phyloP scores from a whole-genome alignment of 2,329 filamentous ascomycete species.

The Polytolypa hystricis region DNA sequence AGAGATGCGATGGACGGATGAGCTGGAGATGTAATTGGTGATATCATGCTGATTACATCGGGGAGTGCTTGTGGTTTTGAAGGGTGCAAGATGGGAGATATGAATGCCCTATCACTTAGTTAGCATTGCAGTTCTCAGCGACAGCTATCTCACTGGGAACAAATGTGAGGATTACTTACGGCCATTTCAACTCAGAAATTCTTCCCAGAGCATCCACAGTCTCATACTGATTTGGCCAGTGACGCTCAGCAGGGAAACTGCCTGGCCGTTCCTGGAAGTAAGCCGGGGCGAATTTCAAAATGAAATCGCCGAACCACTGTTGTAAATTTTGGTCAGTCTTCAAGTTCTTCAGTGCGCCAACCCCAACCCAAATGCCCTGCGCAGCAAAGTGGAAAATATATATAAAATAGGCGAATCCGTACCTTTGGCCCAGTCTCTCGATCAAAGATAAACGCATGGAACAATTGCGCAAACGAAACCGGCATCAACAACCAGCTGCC shows the following conservation, averaged over 20 bases:
- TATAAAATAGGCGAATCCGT: too few relatives aligned
- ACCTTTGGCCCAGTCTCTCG: slow-evolving; percentile 59
- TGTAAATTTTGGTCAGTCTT: background rate
- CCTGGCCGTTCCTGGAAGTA: slow-evolving; percentile 67
- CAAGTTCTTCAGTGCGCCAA: too few relatives aligned
- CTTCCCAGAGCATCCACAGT: slow-evolving; percentile 71
- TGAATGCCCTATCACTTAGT: slow-evolving; percentile 49
- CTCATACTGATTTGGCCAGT: slow-evolving; percentile 65
- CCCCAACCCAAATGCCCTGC: too few relatives aligned
- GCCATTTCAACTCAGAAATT: slow-evolving; percentile 76
- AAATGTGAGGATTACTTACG: too few relatives aligned
- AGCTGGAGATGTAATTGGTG: slow-evolving; percentile 69
- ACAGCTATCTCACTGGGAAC: slow-evolving; percentile 3
- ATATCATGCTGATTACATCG: slow-evolving; percentile 55
- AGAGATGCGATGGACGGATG: slow-evolving; percentile 78
- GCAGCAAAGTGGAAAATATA: too few relatives aligned
- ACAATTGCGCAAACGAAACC: slow-evolving; percentile 61
- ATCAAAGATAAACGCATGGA: slow-evolving; percentile 68
- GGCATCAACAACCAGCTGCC: slow-evolving; percentile 76
- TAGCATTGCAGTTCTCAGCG: slow-evolving; percentile 4
- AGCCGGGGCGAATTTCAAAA: slow-evolving; percentile 57
- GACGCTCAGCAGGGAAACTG: slow-evolving; percentile 52
- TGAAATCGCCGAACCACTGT: slow-evolving; percentile 52
- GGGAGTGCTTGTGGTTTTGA: slow-evolving; percentile 47
- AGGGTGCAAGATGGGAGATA: slow-evolving; percentile 80